Conservation (phyloP, 148 eudicot species). For the Drosera capensis region DNA sequence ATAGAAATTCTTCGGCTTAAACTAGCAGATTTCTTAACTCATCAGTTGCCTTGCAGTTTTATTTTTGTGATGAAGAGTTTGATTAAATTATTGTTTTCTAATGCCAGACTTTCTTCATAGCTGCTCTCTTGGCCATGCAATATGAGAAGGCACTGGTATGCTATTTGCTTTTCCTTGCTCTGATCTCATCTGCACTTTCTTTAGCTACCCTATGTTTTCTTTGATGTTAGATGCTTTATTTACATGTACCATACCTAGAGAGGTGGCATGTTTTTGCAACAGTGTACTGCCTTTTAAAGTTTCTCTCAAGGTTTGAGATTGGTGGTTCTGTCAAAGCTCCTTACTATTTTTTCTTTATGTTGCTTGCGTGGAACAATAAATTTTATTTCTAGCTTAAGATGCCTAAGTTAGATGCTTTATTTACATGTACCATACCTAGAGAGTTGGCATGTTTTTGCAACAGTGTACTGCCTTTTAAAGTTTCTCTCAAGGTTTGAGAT, state of each 20-base stretch:
- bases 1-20: not conserved
- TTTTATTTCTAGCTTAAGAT: too few relatives aligned
- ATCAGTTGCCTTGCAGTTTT: not conserved
- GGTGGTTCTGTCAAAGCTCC: too few relatives aligned
- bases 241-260: not conserved
- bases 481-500: too few relatives aligned
- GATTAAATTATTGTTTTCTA: slow-evolving; percentile 7
- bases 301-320: too few relatives aligned
- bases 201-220: not conserved
- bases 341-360: too few relatives aligned
- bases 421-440: too few relatives aligned
- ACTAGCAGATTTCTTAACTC: not conserved
- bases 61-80: not conserved
- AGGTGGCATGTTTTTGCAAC: too few relatives aligned
- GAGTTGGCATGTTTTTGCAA: too few relatives aligned
- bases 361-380: too few relatives aligned
- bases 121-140: slow-evolving; percentile 98
- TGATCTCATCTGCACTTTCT: slow-evolving; percentile 3
- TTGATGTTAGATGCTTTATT: not conserved
- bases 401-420: too few relatives aligned
- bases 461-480: too few relatives aligned
- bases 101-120: slow-evolving; percentile 90
- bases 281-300: too few relatives aligned
- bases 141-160: slow-evolving; percentile 81
- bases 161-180: not conserved